These are phyloP conservation scores for Ziziphus jujuba DNA, from an alignment of 306 rosid genomes.

Conservation along the genomic window DNA sequence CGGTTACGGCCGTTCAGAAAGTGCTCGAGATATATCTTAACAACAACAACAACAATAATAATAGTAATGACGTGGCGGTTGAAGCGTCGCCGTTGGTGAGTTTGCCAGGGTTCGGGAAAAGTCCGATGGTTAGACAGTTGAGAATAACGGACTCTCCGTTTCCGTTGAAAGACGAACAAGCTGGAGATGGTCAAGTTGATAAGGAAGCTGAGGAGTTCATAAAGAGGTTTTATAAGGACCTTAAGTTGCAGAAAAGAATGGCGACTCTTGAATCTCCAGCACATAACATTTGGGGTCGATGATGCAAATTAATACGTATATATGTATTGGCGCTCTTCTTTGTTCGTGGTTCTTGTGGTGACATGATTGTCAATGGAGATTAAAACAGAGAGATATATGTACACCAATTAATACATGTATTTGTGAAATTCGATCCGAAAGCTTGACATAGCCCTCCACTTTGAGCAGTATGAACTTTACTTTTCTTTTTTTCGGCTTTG, in stretches of 20 bases:
- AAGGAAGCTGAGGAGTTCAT: conserved; percentile 79
- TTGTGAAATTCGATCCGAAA: no score
- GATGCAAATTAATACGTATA: no score
- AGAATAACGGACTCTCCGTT: conserved; percentile 89
- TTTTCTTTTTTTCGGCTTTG: no score
- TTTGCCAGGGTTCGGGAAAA: conserved; percentile 75
- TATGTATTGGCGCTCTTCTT: no score
- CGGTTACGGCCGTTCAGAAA: conserved; percentile 51
- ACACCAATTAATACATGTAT: no score
- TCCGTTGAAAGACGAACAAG: conserved; percentile 68
- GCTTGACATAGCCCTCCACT: no score
- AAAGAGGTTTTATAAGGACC: conserved; percentile 63
- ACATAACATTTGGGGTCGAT: conserved; percentile 29
- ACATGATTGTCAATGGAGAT: no score
- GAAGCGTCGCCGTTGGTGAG: conserved; percentile 67
- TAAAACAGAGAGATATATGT: no score
- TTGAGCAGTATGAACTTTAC: no score
- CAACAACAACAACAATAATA: no score
- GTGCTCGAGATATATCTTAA: conserved; percentile 56
- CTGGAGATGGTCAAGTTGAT: conserved; percentile 56
- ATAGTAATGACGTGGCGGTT: conserved; percentile 18
- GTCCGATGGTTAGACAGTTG: conserved; percentile 64
- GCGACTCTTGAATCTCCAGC: conserved; percentile 56
- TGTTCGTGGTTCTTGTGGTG: no score
- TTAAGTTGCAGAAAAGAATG: conserved; percentile 45